These are phyloP conservation scores for Chrysoporthe puriensis DNA, from an alignment of 2,329 filamentous ascomycete species.

Conservation along the genomic window DNA sequence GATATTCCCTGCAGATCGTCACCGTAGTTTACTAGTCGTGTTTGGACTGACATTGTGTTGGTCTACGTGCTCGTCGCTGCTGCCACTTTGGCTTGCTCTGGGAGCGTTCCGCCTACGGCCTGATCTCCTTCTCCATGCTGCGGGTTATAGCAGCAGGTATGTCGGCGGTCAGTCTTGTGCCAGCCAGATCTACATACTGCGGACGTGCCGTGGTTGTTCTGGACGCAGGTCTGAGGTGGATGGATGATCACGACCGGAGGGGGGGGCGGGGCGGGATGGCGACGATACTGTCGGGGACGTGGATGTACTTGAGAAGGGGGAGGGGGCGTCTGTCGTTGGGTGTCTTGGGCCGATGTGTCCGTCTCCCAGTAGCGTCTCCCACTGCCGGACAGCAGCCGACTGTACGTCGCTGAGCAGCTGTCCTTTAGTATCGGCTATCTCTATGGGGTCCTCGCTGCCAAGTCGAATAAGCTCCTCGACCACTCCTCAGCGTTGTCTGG, in stretches of 20 bases:
- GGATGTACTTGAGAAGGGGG: slow-evolving; percentile 36
- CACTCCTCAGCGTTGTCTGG: too few relatives aligned
- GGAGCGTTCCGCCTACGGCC: slow-evolving; percentile 55
- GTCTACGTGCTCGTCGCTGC: slow-evolving; percentile 31
- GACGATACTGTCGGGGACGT: slow-evolving; percentile 42
- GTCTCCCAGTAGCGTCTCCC: too few relatives aligned
- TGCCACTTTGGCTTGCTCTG: slow-evolving; percentile 37
- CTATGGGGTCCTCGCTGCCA: too few relatives aligned
- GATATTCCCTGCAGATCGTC: slow-evolving; percentile 42
- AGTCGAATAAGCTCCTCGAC: too few relatives aligned
- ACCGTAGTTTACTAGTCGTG: slow-evolving; percentile 45
- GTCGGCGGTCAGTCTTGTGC: slow-evolving; percentile 57
- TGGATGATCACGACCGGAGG: slow-evolving; percentile 41
- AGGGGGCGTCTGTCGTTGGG: too few relatives aligned
- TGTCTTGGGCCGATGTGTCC: too few relatives aligned
- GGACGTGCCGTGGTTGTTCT: slow-evolving; percentile 38
- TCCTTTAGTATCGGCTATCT: too few relatives aligned
- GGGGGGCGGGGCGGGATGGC: slow-evolving; percentile 36
- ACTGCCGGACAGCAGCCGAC: too few relatives aligned
- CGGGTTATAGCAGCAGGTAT: slow-evolving; percentile 46
- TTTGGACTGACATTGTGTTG: slow-evolving; percentile 43
- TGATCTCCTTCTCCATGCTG: slow-evolving; percentile 63
- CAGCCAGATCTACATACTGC: slow-evolving; percentile 65
- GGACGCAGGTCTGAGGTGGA: slow-evolving; percentile 42
- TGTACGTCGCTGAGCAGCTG: too few relatives aligned